Evolutionary conservation across 305 asterid genomes (phyloP).

Genomic region (Fraxinus latifolia): DNA sequence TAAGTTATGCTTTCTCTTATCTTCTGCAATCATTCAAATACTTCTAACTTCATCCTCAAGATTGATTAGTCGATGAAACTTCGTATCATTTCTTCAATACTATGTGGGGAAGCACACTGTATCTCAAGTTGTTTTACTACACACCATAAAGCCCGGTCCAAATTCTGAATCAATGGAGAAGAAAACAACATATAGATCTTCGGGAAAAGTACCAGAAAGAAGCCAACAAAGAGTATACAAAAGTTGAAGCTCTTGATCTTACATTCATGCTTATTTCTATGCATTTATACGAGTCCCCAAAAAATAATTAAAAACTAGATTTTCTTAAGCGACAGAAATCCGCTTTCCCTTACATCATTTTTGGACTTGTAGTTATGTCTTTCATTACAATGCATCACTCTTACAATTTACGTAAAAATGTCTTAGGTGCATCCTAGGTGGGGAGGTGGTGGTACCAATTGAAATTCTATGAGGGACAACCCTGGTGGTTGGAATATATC

Average conservation of each 20-base stretch:
- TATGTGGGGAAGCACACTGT: background rate
- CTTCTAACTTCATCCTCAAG: background rate
- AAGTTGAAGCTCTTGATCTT: background rate
- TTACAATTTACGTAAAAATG: background rate
- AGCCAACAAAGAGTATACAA: background rate
- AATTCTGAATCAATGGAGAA: background rate
- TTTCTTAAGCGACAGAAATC: background rate
- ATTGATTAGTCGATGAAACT: background rate
- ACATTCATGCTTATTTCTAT: background rate
- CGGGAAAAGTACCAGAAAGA: background rate
- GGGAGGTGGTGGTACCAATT: background rate
- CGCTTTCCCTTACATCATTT: background rate
- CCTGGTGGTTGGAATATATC: background rate
- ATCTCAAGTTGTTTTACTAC: background rate
- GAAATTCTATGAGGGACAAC: background rate
- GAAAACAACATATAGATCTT: background rate
- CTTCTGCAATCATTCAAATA: background rate
- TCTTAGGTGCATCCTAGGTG: background rate
- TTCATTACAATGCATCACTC: background rate
- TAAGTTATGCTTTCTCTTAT: conserved; percentile 39
- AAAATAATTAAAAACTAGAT: background rate
- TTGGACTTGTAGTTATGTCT: background rate
- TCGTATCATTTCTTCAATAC: background rate
- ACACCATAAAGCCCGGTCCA: background rate
- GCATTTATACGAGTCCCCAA: background rate